Evolutionary conservation across 768 basidiomycete genomes (phyloP), one percentile per base, ranked within the genome.

Genomic region (Infundibulicybe gibba): DNA sequence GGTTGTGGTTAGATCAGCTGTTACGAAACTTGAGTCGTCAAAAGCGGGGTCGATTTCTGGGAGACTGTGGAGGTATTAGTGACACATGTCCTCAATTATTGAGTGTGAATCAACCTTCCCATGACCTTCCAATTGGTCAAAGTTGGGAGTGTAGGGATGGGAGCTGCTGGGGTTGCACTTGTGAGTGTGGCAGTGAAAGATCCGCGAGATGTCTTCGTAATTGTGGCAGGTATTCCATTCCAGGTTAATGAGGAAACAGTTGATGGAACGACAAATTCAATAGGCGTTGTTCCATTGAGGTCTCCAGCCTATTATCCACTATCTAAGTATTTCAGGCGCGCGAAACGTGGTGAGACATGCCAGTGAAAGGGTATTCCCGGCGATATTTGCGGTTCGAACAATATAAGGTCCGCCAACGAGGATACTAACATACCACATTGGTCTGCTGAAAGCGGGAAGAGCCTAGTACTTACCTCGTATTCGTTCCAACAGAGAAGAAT

Each of bases 351-450:
- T 16, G n/a, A 14, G 14, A 41, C 61, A 42, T 41, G 68, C 70
- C 63, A 74, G 45, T 30, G 53, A 47, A 6, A 75, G 51, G 1
- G 64, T 72, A 32, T 67, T 58, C 13, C 63, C 64, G 2, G 47
- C 49, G 37, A 81, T 67, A 2, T 61, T 54, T 8, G 79, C 80
- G 10, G 68, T 74, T 16, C 80, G 72, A 4, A 81, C 66, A 16
- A 81, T 58, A 48, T 80, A 80, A 1, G 80, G 79, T 0, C 80
- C 80, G 31, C 70, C 66, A 41, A 81, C 68, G 35, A 77, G 64
- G 25, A 74, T 63, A 13, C 72, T 73, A 40, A 41, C 25, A 38
- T 14, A 1, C 6, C 12, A 30, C 16, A n/a, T 40, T 31, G 32
- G 17, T 14, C 6, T 38, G 35, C n/a, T n/a, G 3, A 38, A 38